Conservation (phyloP, 1,284 basidiomycete genomes). For the Exobasidium cylindrosporum region DNA sequence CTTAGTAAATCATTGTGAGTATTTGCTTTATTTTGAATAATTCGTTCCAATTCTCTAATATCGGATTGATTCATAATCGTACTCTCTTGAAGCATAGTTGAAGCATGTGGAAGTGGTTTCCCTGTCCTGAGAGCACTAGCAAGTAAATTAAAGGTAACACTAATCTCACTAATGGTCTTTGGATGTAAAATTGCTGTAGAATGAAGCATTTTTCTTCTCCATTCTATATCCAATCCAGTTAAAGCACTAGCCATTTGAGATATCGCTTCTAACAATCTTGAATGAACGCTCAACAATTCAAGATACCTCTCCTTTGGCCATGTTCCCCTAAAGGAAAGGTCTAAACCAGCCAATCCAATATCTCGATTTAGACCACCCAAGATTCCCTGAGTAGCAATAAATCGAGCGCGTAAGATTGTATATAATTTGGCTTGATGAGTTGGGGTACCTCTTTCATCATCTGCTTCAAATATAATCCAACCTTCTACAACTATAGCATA, state of each 20-base stretch:
- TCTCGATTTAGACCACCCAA: conserved; percentile 57
- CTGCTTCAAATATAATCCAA: conserved; percentile 27
- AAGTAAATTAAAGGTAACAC: conserved; percentile 31
- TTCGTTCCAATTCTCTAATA: conserved; percentile 2
- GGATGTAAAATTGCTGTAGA: conserved; percentile 38
- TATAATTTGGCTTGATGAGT: conserved; percentile 19
- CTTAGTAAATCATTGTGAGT: conserved; percentile 19
- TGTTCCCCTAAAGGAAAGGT: conserved; percentile 57
- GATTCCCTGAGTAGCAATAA: conserved; percentile 57
- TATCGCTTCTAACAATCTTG: conserved; percentile 36
- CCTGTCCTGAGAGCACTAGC: conserved; percentile 31
- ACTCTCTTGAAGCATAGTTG: conserved; percentile 20
- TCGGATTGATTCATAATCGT: conserved; percentile 14
- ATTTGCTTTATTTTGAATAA: not conserved
- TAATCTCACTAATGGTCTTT: conserved; percentile 29
- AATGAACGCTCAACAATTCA: conserved; percentile 53
- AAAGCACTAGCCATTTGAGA: conserved; percentile 22
- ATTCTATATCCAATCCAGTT: conserved; percentile 25
- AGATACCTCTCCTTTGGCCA: conserved; percentile 62
- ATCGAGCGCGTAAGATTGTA: conserved; percentile 48
- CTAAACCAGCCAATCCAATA: conserved; percentile 58
- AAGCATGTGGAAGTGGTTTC: conserved; percentile 23
- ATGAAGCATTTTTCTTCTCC: conserved; percentile 29
- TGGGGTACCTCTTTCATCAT: conserved; percentile 18
- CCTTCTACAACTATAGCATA: conserved; percentile 24